Evolutionary conservation across 2,329 filamentous ascomycete species (phyloP).

Genomic region (Pyrenochaeta sp.): DNA sequence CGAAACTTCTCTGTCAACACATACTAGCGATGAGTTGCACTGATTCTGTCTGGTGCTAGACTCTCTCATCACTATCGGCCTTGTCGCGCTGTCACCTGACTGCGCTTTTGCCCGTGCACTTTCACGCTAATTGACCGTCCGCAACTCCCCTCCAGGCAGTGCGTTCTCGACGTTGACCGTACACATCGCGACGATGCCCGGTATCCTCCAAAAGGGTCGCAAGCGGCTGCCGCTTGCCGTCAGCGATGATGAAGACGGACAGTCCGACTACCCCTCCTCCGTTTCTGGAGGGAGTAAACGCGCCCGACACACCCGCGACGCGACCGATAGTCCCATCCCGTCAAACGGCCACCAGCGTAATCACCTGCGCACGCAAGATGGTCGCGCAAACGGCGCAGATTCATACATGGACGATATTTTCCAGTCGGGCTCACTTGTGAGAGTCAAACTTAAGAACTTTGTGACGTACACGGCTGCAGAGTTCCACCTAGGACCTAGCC

Average conservation of each 20-base stretch:
- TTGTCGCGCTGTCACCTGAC: slow-evolving; percentile 27
- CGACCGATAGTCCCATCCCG: slow-evolving; percentile 27
- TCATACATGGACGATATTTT: slow-evolving; percentile 28
- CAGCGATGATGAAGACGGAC: slow-evolving; percentile 32
- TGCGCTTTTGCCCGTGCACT: slow-evolving; percentile 8
- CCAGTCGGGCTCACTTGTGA: slow-evolving; percentile 83
- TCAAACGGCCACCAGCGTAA: slow-evolving; percentile 7
- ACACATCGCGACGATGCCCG: slow-evolving; percentile 33
- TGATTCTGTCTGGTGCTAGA: no score
- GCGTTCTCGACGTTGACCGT: neutral
- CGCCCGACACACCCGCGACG: slow-evolving; percentile 39
- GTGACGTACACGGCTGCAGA: slow-evolving; percentile 94
- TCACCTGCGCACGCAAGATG: slow-evolving; percentile 4
- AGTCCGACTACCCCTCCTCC: slow-evolving; percentile 30
- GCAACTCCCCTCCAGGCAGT: neutral
- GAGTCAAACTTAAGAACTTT: slow-evolving; percentile 86
- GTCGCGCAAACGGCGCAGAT: slow-evolving; percentile 7
- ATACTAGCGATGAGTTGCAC: no score
- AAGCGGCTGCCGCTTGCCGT: slow-evolving; percentile 33
- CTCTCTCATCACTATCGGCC: neutral
- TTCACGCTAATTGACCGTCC: slow-evolving; percentile 6
- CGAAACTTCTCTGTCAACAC: neutral
- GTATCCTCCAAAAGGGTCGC: slow-evolving; percentile 25
- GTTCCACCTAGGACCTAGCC: slow-evolving; percentile 86
- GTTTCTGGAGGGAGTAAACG: slow-evolving; percentile 41